A percentile compares a stretch with the other conserved stretches of the same genome.
These are phyloP conservation scores for Heliocybe sulcata DNA, from an alignment of 1,284 basidiomycete species.

Conservation along the genomic window DNA sequence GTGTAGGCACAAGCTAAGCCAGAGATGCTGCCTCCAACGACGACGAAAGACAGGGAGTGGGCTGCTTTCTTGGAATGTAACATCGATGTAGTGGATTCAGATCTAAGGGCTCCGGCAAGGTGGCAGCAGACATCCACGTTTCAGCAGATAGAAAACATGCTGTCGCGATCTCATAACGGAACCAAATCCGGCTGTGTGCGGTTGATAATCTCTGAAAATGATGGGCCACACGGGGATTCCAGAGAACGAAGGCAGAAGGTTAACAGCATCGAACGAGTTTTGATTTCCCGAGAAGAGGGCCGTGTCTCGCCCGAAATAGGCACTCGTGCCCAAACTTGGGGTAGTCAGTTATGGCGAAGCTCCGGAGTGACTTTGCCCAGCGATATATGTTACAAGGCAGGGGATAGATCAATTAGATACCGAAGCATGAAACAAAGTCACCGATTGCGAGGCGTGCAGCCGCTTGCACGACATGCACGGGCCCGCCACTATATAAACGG, in stretches of 20 bases:
- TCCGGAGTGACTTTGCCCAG: background rate
- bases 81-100: background rate
- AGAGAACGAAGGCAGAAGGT: background rate
- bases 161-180: background rate
- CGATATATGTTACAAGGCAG: too few species aligned
- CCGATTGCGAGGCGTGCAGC: too few species aligned
- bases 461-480: too few species aligned
- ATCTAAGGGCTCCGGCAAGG: background rate
- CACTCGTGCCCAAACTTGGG: background rate
- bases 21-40: slow-evolving; percentile 2
- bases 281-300: background rate
- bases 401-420: too few species aligned
- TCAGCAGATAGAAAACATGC: background rate
- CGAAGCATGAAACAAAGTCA: too few species aligned
- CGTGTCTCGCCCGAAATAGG: background rate
- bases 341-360: background rate
- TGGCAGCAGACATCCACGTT: background rate
- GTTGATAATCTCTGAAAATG: background rate
- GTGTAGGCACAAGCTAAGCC: background rate
- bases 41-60: background rate
- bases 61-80: background rate
- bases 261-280: background rate
- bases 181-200: background rate
- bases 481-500: too few species aligned
- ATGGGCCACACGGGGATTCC: background rate